Evolutionary conservation across 768 basidiomycete genomes (phyloP), one percentile per base, ranked within the genome.

Genomic region (Auriscalpium orientale): DNA sequence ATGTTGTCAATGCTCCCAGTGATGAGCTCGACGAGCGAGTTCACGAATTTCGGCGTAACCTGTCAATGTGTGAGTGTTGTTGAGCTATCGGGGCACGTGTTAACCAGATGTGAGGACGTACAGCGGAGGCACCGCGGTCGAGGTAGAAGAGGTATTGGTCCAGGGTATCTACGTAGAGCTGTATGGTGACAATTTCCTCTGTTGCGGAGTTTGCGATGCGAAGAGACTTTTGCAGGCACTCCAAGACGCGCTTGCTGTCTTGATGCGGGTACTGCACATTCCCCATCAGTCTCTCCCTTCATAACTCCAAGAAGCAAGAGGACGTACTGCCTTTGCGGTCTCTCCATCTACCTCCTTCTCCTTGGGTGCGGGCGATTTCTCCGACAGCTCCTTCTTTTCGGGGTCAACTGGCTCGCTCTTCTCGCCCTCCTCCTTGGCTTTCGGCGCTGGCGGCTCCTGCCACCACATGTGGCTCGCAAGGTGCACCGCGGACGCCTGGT

Each of bases 381-480:
- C 71, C 8, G 67, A 62, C 21, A 43, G 40, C 40, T 71, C 60
- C 57, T 67, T 62, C 22, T 59, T 60, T 8, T 22, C 59, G 46
- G 35, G 38, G 28, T 69, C 64, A 16, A 64, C 67, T 53, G 76
- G 47, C 22, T 18, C 49, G n/a, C 15, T n/a, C n/a, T 18, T 51
- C 34, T n/a, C 77, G 9, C 66, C 72, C 43, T 79, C 80, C 22
- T 68, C 74, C 13, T 78, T 82, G 21, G 70, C 67, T 0, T 70
- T 67, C 54, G 71, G 60, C 20, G 72, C 61, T 1, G 54, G 44
- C 21, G 57, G 76, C 59, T 88, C 88, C 68, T 98, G 97, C 95
- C 95, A 99, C 95, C 95, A 99, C 62, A 99, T 73, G 72, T 99
- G 97, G 68, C 94, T 97, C 8, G 97, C 97, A 34, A 93, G 77